These are phyloP conservation scores for Saccharomycopsis fermentans DNA, from an alignment of 805 yeast genomes.

Conservation along the genomic window DNA sequence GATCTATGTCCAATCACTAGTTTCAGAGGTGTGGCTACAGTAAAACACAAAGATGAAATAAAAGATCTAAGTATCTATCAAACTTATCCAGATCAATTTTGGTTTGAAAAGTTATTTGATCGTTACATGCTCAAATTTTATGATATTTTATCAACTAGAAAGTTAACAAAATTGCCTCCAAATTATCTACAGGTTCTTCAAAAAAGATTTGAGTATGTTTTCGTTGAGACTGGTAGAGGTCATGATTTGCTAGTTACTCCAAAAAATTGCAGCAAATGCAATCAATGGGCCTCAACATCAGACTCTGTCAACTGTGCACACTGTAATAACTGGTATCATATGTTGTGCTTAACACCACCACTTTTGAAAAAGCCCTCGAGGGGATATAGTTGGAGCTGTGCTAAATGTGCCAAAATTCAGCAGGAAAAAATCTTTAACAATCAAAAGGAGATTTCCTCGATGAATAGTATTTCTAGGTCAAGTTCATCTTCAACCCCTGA, in stretches of 20 bases:
- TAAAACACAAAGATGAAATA: slow-evolving; percentile 59
- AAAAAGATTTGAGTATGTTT: slow-evolving; percentile 62
- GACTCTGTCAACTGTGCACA: slow-evolving; percentile 76
- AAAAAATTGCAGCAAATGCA: slow-evolving; percentile 62
- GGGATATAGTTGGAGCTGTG: slow-evolving; percentile 90
- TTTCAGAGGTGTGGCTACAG: slow-evolving; percentile 65
- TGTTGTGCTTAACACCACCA: slow-evolving; percentile 83
- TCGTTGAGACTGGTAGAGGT: slow-evolving; percentile 59
- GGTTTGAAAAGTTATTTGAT: slow-evolving; percentile 79
- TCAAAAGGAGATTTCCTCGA: not conserved
- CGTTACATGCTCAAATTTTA: slow-evolving; percentile 75
- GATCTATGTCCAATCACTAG: slow-evolving; percentile 71
- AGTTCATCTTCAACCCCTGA: not conserved
- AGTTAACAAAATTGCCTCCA: slow-evolving; percentile 45
- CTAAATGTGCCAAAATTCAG: slow-evolving; percentile 54
- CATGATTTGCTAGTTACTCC: slow-evolving; percentile 56
- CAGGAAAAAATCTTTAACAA: slow-evolving; percentile 30
- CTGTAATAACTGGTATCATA: slow-evolving; percentile 62
- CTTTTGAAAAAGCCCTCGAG: slow-evolving; percentile 66
- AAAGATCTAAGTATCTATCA: slow-evolving; percentile 46
- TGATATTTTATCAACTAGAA: slow-evolving; percentile 59
- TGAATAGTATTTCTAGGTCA: not conserved
- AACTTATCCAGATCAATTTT: slow-evolving; percentile 58
- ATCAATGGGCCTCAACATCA: slow-evolving; percentile 70
- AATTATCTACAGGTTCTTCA: slow-evolving; percentile 51